A percentile compares a stretch with the other conserved stretches of the same genome.
Evolutionary conservation across 2,329 filamentous ascomycete species (phyloP).

Genomic region (Alternaria brassicae): DNA sequence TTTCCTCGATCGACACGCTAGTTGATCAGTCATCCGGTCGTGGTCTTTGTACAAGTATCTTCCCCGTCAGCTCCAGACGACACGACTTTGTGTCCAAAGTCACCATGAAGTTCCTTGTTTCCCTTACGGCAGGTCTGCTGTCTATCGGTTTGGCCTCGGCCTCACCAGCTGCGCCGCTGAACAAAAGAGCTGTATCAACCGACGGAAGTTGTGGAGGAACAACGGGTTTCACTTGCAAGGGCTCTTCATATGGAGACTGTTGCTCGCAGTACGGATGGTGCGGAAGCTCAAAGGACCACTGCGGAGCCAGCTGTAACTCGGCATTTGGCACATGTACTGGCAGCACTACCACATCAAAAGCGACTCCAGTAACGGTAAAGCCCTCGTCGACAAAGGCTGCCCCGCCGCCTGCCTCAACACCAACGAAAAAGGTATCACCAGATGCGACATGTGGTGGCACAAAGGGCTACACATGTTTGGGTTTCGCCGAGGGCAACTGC

Average conservation of each 20-base stretch:
- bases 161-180: constrained; percentile 15
- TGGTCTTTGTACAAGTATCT: not conserved
- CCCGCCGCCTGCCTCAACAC: constrained; percentile 26
- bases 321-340: constrained; percentile 40
- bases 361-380: not conserved
- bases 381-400: constrained; percentile 19
- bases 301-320: constrained; percentile 21
- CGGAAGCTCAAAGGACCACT: constrained; percentile 36
- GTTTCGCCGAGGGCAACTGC: constrained; percentile 46
- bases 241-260: constrained; percentile 54
- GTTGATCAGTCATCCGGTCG: not conserved
- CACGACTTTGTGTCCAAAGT: not conserved
- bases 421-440: constrained; percentile 42
- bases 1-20: not conserved
- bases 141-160: constrained; percentile 27
- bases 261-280: constrained; percentile 55
- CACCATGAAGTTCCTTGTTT: constrained; percentile 30
- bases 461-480: constrained; percentile 39
- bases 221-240: constrained; percentile 52
- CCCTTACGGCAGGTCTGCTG: constrained; percentile 27
- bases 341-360: constrained; percentile 10
- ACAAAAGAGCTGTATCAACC: constrained; percentile 44
- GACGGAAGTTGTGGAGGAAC: constrained; percentile 54
- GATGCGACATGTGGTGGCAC: constrained; percentile 33
- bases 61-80: not conserved